Evolutionary conservation across 768 basidiomycete genomes (phyloP), one percentile per base, ranked within the genome.

Genomic region (Tulasnella calospora): DNA sequence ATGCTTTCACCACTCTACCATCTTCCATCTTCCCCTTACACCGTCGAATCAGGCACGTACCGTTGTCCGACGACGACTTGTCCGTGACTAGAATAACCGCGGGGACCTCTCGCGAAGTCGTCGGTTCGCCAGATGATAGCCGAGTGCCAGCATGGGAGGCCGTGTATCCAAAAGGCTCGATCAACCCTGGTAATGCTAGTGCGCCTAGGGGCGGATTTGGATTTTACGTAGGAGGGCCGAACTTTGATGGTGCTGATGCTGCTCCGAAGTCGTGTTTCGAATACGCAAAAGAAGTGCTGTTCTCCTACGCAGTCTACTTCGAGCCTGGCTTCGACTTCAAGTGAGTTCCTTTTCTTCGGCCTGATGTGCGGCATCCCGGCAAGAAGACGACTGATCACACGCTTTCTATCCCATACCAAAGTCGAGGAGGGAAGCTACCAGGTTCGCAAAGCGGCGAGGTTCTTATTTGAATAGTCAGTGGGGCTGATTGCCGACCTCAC

Each of bases 231-330:
- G 74, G 35, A 5, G 79, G 79, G n/a, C 77, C 79, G 17, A 40
- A 67, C 21, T 27, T 27, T n/a, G 75, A 71, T 23, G 47, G 47
- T 51, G 47, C 47, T 23, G 23, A 51, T 51, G 47, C 19, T 23
- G 47, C 47, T 21, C 19, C 47, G 13, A 27, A 38, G 36, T n/a
- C 8, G 27, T 40, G 27, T 67, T 76, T 76, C 46, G 38, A 55
- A 41, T 13, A 38, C 33, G 77, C 79, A 30, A 77, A 13, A 44
- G 79, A 80, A 38, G 51, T 79, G 21, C 33, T 80, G 9, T 71
- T 80, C n/a, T 79, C 78, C 27, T 80, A 80, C 72, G 78, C 78
- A n/a, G 77, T 80, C 41, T 80, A 80, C 40, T 80, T 80, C 70
- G 79, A 80, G 44, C 79, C 79, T 79, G 79, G 78, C 23, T 80